phyloP scores from a whole-genome alignment of 257 asterid species.

The Galeopsis tetrahit region DNA sequence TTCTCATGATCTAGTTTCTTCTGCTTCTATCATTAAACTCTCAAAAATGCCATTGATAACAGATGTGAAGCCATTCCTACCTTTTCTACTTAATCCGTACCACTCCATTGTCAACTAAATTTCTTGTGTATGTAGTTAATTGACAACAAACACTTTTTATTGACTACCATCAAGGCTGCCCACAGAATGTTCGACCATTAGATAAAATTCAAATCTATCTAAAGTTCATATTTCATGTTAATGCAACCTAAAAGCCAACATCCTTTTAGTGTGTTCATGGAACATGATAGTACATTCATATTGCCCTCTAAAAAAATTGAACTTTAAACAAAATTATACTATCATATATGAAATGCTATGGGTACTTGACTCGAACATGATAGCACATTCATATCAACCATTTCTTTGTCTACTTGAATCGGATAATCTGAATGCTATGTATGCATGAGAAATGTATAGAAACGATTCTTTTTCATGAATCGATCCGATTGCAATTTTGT shows the following conservation, averaged over 20 bases:
- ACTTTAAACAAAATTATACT: background rate
- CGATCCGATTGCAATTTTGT: no score
- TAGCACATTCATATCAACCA: no score
- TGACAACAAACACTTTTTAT: slow-evolving; percentile 7
- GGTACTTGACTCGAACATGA: no score
- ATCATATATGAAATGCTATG: no score
- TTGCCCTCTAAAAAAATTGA: background rate
- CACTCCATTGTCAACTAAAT: slow-evolving; percentile 3
- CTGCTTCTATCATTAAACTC: slow-evolving; percentile 12
- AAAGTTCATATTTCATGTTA: slow-evolving; percentile 15
- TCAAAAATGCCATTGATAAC: slow-evolving; percentile 13
- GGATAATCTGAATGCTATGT: no score
- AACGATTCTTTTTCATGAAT: no score
- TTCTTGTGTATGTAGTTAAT: slow-evolving; percentile 6
- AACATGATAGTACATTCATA: background rate
- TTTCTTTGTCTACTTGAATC: no score
- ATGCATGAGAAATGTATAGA: no score
- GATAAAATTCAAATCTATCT: background rate
- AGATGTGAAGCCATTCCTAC: background rate
- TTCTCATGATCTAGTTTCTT: background rate
- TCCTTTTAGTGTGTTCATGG: background rate
- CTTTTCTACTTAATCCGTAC: background rate
- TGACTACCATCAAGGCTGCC: slow-evolving; percentile 9
- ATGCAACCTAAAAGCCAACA: background rate
- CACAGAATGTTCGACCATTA: slow-evolving; percentile 10